Conservation (phyloP, 2,329 filamentous ascomycete genomes). For the Raffaelea ambrosiae region DNA sequence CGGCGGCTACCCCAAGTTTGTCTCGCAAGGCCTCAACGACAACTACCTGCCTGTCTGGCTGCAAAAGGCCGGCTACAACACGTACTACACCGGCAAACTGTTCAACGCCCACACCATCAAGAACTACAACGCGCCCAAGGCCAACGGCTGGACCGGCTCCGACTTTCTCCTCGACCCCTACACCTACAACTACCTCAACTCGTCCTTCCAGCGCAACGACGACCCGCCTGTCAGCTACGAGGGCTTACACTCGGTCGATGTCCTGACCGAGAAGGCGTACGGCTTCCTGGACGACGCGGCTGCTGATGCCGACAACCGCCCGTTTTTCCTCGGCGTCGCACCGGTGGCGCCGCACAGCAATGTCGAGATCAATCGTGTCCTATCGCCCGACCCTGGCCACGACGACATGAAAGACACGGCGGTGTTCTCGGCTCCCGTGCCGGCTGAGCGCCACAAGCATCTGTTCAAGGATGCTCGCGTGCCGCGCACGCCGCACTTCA, state of each 20-base stretch:
- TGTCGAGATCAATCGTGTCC: slow-evolving; percentile 20
- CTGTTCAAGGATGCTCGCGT: slow-evolving; percentile 52
- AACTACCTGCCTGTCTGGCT: slow-evolving; percentile 64
- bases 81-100: slow-evolving; percentile 66
- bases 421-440: no score
- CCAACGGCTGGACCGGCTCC: slow-evolving; percentile 51
- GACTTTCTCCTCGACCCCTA: slow-evolving; percentile 50
- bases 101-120: slow-evolving; percentile 55
- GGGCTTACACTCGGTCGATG: slow-evolving; percentile 45
- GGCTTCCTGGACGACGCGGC: slow-evolving; percentile 55
- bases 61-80: slow-evolving; percentile 59
- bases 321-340: slow-evolving; percentile 60
- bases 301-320: slow-evolving; percentile 34
- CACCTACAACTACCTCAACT: slow-evolving; percentile 56
- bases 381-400: slow-evolving; percentile 32
- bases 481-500: slow-evolving; percentile 57
- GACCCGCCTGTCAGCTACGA: slow-evolving; percentile 45
- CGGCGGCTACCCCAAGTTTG: slow-evolving; percentile 58
- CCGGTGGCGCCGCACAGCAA: slow-evolving; percentile 61
- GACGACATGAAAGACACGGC: no score
- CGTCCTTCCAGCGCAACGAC: slow-evolving; percentile 45
- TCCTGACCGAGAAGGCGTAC: slow-evolving; percentile 37
- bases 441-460: slow-evolving; percentile 51
- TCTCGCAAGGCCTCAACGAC: slow-evolving; percentile 55
- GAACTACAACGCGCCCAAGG: slow-evolving; percentile 52